Base-by-base conservation (phyloP, 1,139 yeast species). In the Taphrina betulina region DNA sequence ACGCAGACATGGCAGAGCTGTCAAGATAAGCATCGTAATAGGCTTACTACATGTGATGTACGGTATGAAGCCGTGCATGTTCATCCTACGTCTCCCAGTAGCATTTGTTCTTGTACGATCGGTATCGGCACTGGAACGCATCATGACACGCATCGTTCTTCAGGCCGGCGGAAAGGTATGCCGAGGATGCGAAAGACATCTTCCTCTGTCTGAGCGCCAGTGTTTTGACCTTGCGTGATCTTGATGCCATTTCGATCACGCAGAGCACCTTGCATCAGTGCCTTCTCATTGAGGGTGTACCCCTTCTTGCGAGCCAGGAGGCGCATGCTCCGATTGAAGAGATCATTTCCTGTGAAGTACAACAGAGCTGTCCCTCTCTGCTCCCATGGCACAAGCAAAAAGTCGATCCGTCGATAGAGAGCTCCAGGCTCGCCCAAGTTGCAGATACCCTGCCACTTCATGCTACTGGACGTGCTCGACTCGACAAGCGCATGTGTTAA, bases 291-390 rank as follows among this genome's bases (percentile, higher is more conserved):
- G 45, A 82, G 66, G 28, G 68, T 69, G 67, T 73, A 70, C 0
- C 79, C 80, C 58, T 71, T 71, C 34, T 71, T 66, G 19, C 62
- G 64, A 0, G 85, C 85, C 34, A 73, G 63, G 40, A 72, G 61
- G 35, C 85, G 68, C 45, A 80, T 63, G 60, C 72, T 68, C 54
- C 83, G 73, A 64, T 81, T 82, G 65, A 80, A 80, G 29, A 74
- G 72, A 53, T 75, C 76, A 60, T 80, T 77, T 0, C 87, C 87
- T 0, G 82, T 80, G 63, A 78, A 82, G 64, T 82, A 81, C 16
- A 81, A 65, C 63, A 76, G 64, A 0, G 79, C 72, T 0, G 83
- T 79, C 0, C 85, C 87, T 12, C 74, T 63, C 57, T 76, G 75
- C 1, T 68, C 63, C 73, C 79, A 75, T 12, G 77, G 78, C 24